Evolutionary conservation across 768 basidiomycete species (phyloP).

Genomic region (Vishniacozyma victoriae): DNA sequence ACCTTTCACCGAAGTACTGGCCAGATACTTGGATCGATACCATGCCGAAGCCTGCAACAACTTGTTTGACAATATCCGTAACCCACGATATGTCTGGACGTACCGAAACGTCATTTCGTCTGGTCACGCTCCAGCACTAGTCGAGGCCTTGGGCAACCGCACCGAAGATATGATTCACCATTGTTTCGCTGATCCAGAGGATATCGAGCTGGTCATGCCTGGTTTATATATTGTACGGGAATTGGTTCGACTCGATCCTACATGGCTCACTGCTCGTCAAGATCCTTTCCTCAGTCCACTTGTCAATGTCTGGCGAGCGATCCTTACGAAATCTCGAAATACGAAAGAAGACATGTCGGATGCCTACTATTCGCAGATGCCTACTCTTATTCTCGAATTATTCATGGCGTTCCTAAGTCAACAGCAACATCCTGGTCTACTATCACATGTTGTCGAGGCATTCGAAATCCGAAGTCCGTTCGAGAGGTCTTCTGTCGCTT

Average conservation of each 20-base stretch:
- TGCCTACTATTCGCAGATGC: conserved; percentile 45
- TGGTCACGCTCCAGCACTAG: conserved; percentile 62
- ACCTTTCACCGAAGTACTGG: conserved; percentile 88
- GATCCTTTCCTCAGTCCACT: conserved; percentile 63
- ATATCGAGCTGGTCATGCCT: conserved; percentile 59
- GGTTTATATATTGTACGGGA: conserved; percentile 73
- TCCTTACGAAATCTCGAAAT: conserved; percentile 30
- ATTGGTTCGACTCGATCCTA: conserved; percentile 59
- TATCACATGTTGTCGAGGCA: conserved; percentile 78
- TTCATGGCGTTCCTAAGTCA: conserved; percentile 60
- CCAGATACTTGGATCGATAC: conserved; percentile 85
- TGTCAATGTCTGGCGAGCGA: conserved; percentile 63
- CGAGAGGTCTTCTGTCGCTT: conserved; percentile 69
- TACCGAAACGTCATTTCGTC: conserved; percentile 76
- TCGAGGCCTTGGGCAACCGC: conserved; percentile 44
- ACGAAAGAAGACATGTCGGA: conserved; percentile 30
- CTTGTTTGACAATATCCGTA: conserved; percentile 70
- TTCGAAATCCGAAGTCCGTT: conserved; percentile 74
- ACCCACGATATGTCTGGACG: conserved; percentile 74
- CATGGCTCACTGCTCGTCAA: conserved; percentile 66
- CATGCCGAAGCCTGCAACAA: conserved; percentile 77
- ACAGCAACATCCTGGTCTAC: conserved; percentile 72
- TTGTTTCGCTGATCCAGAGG: conserved; percentile 41
- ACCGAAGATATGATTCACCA: conserved; percentile 45
- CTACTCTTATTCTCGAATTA: conserved; percentile 63